Evolutionary conservation across 1,284 basidiomycete genomes (phyloP).

Genomic region (Cerioporus squamosus): DNA sequence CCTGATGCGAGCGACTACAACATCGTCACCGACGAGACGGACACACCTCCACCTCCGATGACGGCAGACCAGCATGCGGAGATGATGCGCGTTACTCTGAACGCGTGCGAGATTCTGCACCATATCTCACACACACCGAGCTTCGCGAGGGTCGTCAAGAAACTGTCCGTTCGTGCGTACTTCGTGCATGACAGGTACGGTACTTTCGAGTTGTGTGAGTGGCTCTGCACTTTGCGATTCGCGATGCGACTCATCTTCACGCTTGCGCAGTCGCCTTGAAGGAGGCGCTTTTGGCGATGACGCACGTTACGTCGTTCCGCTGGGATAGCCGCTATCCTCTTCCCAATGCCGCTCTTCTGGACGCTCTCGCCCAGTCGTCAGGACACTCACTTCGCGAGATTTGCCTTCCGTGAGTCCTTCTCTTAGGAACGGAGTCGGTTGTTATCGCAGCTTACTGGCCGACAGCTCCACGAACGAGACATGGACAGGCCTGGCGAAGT

Average conservation of each 20-base stretch:
- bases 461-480: not conserved
- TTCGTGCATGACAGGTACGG: not conserved
- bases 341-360: not conserved
- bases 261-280: slow-evolving; percentile 8
- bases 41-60: too few species aligned
- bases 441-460: not conserved
- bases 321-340: not conserved
- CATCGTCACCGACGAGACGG: too few species aligned
- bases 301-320: slow-evolving; percentile 8
- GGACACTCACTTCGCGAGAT: not conserved
- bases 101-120: slow-evolving; percentile 11
- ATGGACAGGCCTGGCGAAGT: not conserved
- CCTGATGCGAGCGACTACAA: too few species aligned
- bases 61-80: too few species aligned
- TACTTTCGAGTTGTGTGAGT: slow-evolving; percentile 14
- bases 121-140: slow-evolving; percentile 8
- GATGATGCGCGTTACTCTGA: too few species aligned
- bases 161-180: slow-evolving; percentile 13
- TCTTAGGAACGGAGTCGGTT: not conserved
- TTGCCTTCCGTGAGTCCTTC: not conserved
- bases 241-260: too few species aligned
- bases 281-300: not conserved
- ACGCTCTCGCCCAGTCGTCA: not conserved
- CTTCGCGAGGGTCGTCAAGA: slow-evolving; percentile 17
- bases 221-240: too few species aligned